phyloP scores from a whole-genome alignment of 1,284 basidiomycete species.

The Ganoderma leucocontextum region DNA sequence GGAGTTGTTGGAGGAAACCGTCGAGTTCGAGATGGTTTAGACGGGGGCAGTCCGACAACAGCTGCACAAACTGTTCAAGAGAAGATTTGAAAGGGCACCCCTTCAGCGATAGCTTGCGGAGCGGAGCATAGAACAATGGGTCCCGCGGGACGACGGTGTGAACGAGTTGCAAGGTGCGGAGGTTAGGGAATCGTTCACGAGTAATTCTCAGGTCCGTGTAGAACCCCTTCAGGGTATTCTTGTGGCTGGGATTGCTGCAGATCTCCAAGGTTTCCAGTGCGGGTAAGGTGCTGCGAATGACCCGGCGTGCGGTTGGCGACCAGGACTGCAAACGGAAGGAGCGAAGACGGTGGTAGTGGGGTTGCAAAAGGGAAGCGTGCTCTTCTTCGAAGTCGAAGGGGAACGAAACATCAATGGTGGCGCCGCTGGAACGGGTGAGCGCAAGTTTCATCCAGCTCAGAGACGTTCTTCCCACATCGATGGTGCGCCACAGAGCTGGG shows the following conservation, averaged over 20 bases:
- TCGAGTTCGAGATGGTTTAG: slow-evolving; percentile 3
- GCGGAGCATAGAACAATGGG: background rate
- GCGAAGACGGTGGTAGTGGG: background rate
- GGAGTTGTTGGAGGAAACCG: background rate
- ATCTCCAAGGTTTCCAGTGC: background rate
- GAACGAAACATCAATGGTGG: background rate
- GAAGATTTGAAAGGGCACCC: background rate
- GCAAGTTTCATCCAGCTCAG: background rate
- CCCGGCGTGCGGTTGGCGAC: background rate
- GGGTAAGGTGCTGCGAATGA: background rate
- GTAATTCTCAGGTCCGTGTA: background rate
- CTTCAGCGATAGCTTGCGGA: background rate
- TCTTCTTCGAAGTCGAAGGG: background rate
- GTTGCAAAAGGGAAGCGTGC: background rate
- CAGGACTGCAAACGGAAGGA: background rate
- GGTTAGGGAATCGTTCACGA: background rate
- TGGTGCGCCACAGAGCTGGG: background rate
- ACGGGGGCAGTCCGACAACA: background rate
- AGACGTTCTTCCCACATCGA: background rate
- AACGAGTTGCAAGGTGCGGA: background rate
- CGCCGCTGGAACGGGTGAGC: background rate
- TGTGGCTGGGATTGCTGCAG: background rate
- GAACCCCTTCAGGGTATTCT: no score
- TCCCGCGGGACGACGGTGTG: background rate
- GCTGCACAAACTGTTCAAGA: background rate